phyloP scores from a whole-genome alignment of 2,329 filamentous ascomycete species.

The Calonectria crousiana region DNA sequence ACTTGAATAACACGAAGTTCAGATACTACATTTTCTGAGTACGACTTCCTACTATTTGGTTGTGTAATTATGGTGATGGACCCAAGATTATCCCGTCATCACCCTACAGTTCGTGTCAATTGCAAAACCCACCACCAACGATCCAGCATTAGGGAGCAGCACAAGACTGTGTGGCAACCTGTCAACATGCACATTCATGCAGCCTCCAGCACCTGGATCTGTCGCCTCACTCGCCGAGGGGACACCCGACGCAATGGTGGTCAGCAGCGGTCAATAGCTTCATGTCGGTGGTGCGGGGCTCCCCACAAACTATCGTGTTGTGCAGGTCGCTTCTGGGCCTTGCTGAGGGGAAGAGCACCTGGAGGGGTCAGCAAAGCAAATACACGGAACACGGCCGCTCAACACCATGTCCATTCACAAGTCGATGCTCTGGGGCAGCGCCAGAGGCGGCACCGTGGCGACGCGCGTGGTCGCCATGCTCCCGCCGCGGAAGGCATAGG shows the following conservation, averaged over 20 bases:
- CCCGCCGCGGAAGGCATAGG: constrained; percentile 63
- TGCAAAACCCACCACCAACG: neutral
- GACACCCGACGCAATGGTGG: neutral
- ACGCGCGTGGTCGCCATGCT: constrained; percentile 60
- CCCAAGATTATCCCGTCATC: too few species aligned
- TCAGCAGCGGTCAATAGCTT: constrained; percentile 2
- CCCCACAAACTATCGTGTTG: neutral
- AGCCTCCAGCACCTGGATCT: neutral
- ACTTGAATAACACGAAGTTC: neutral
- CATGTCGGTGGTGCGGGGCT: constrained; percentile 1
- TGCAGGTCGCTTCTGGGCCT: neutral
- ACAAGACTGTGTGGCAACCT: neutral
- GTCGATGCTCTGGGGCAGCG: neutral
- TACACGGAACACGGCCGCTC: neutral
- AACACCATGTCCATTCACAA: neutral
- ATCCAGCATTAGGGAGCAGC: neutral
- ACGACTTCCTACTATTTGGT: neutral
- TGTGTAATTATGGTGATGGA: neutral
- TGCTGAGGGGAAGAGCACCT: neutral
- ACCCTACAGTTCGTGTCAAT: neutral
- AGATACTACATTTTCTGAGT: neutral
- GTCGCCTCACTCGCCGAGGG: neutral
- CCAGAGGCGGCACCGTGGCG: constrained; percentile 52
- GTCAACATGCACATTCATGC: neutral
- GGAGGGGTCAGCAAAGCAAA: neutral